A percentile compares a stretch with the other conserved stretches of the same genome.
phyloP scores from a whole-genome alignment of 2,329 filamentous ascomycete genomes.

The Pseudogymnoascus sp. region DNA sequence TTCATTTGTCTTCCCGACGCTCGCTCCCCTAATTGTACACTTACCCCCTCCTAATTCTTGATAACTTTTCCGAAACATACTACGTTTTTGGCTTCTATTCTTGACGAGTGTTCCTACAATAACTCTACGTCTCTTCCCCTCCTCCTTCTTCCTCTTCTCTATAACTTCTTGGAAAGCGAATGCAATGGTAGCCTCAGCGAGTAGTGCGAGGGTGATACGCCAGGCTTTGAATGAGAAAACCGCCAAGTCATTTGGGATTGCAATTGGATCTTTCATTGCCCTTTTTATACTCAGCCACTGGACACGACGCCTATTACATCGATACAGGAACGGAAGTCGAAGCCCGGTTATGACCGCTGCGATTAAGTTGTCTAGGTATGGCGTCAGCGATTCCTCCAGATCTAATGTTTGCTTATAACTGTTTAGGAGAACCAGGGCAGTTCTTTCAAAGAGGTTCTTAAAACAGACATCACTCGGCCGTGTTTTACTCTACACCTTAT shows the following conservation, averaged over 20 bases:
- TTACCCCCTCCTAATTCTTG: not conserved
- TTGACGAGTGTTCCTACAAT: not conserved
- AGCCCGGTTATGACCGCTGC: not conserved
- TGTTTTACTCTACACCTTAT: slow-evolving; percentile 28
- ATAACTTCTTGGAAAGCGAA: not conserved
- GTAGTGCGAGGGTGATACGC: not conserved
- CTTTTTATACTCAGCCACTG: slow-evolving; percentile 15
- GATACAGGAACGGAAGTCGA: not conserved
- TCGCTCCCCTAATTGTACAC: not conserved
- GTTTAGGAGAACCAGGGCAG: slow-evolving; percentile 13
- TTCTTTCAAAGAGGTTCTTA: slow-evolving; percentile 27
- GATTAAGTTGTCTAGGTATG: not conserved
- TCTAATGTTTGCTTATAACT: not conserved
- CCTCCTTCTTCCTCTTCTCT: not conserved
- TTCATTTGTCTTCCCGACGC: not conserved
- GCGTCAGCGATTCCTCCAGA: slow-evolving; percentile 10
- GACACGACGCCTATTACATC: slow-evolving; percentile 5
- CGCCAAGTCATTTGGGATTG: slow-evolving; percentile 14
- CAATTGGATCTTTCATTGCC: slow-evolving; percentile 12
- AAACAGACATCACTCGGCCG: slow-evolving; percentile 35
- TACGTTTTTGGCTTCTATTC: not conserved
- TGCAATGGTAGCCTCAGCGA: not conserved
- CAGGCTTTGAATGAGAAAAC: slow-evolving; percentile 2
- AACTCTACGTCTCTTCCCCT: not conserved
- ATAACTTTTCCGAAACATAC: not conserved